Percentiles rank a stretch among this genome's conserved stretches.
Evolutionary conservation across 1,284 basidiomycete species (phyloP).

Genomic region (Leccinum pachyderme): DNA sequence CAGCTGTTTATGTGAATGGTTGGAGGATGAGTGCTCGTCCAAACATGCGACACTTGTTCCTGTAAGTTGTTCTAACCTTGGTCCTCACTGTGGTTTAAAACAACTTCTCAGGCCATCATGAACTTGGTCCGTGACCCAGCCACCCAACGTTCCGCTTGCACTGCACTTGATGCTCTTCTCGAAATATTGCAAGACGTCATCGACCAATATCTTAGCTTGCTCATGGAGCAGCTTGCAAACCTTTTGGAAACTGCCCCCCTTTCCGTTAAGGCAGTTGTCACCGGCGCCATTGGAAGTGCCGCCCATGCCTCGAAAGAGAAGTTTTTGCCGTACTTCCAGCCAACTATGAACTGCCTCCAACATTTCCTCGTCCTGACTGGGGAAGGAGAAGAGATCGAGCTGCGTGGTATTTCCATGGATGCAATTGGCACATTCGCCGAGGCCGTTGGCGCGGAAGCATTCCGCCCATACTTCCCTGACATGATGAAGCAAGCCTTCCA

Average conservation of each 20-base stretch:
- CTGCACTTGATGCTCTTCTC: slow-evolving; percentile 94
- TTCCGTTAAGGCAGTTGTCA: slow-evolving; percentile 92
- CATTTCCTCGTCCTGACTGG: slow-evolving; percentile 82
- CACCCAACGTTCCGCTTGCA: slow-evolving; percentile 92
- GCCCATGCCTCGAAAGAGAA: slow-evolving; percentile 95
- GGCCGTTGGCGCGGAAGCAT: slow-evolving; percentile 91
- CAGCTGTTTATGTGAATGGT: slow-evolving; percentile 97
- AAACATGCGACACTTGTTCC: slow-evolving; percentile 88
- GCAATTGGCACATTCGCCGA: slow-evolving; percentile 98
- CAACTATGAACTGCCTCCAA: slow-evolving; percentile 87
- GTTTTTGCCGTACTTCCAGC: slow-evolving; percentile 94
- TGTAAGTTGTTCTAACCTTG: slow-evolving; percentile 43
- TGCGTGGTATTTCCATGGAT: slow-evolving; percentile 98
- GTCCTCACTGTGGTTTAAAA: neutral
- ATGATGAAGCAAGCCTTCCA: slow-evolving; percentile 97
- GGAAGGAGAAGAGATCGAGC: slow-evolving; percentile 88
- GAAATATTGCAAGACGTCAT: slow-evolving; percentile 94
- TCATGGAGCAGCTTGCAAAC: slow-evolving; percentile 93
- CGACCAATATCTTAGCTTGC: slow-evolving; percentile 87
- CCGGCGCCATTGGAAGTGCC: slow-evolving; percentile 96
- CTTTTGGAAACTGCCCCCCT: slow-evolving; percentile 87
- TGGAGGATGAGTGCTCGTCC: slow-evolving; percentile 89
- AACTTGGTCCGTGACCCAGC: slow-evolving; percentile 83
- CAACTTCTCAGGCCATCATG: slow-evolving; percentile 69
- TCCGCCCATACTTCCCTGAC: slow-evolving; percentile 93